Conservation (phyloP, 1,284 basidiomycete genomes). For the Cystobasidiaceae sp. region DNA sequence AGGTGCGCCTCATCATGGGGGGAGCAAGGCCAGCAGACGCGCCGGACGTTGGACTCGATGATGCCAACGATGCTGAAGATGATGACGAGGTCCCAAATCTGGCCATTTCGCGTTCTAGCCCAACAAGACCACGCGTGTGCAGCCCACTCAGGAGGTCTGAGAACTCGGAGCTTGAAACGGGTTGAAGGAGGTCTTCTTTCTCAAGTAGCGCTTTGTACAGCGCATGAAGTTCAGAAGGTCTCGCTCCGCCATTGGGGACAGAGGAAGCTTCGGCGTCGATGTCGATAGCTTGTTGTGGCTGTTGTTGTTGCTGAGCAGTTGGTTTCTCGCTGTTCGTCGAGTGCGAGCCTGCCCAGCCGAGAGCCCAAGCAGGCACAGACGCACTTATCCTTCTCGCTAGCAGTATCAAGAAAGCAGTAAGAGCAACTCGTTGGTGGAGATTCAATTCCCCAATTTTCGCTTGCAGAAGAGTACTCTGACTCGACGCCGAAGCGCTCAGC, state of each 20-base stretch:
- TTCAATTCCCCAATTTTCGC: constrained; percentile 14
- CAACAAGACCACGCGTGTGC: constrained; percentile 24
- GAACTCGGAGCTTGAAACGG: constrained; percentile 19
- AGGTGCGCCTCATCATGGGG: constrained; percentile 21
- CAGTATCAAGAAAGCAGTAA: constrained; percentile 22
- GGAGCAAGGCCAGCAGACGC: background rate
- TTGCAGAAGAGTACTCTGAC: constrained; percentile 6
- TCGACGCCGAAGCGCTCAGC: background rate
- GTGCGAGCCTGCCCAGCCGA: no score
- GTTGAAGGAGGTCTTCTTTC: constrained; percentile 25
- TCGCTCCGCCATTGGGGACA: constrained; percentile 9
- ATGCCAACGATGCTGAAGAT: no score
- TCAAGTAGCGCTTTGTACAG: constrained; percentile 9
- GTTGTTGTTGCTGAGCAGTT: background rate
- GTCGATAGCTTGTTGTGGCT: background rate
- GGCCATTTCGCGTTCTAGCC: constrained; percentile 9
- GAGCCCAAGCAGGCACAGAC: background rate
- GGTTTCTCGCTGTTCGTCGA: no score
- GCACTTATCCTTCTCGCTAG: constrained; percentile 5
- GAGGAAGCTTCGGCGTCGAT: constrained; percentile 2
- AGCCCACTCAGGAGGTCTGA: constrained; percentile 19
- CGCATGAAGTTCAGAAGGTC: constrained; percentile 11
- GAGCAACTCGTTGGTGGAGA: constrained; percentile 25
- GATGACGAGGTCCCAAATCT: background rate
- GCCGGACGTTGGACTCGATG: no score